A percentile compares a stretch with the other conserved stretches of the same genome.
Evolutionary conservation across 139 green algal species (phyloP).

Genomic region (Chara braunii): DNA sequence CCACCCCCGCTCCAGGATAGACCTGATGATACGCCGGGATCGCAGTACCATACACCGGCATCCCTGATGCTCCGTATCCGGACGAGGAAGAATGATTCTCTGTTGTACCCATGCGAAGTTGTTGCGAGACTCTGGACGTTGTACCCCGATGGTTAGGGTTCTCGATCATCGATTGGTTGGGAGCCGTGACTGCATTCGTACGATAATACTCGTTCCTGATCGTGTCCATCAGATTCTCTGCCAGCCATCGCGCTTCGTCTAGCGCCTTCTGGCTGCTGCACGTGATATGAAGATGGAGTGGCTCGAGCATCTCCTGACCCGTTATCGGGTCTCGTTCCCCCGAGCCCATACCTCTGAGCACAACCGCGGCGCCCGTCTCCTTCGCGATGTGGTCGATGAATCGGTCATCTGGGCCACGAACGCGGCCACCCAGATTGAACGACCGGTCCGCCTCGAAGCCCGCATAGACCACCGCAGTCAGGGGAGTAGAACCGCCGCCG

Average conservation of each 20-base stretch:
- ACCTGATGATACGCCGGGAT: too few species aligned
- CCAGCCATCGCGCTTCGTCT: conserved; percentile 5
- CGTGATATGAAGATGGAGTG: conserved; percentile 21
- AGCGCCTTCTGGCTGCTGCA: conserved; percentile 16
- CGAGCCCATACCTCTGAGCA: conserved; percentile 19
- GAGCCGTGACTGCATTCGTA: too few species aligned
- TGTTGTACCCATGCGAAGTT: too few species aligned
- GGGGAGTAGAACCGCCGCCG: too few species aligned
- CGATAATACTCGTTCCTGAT: conserved; percentile 19
- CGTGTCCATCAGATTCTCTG: conserved; percentile 23
- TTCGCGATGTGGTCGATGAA: conserved; percentile 24
- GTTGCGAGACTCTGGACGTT: too few species aligned
- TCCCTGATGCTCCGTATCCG: too few species aligned
- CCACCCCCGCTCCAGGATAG: too few species aligned
- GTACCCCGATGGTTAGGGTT: too few species aligned
- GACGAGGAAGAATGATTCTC: too few species aligned
- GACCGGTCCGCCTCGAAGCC: neutral
- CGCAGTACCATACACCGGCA: too few species aligned
- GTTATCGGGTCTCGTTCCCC: conserved; percentile 12
- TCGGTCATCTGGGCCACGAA: conserved; percentile 7
- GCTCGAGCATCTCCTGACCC: conserved; percentile 14
- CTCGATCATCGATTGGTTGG: too few species aligned
- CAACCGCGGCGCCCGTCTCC: conserved; percentile 13
- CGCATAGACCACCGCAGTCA: too few species aligned
- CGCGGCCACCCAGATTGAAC: neutral